These are phyloP conservation scores for Paecilomyces variotii DNA, from an alignment of 2,329 filamentous ascomycete species.

Conservation along the genomic window DNA sequence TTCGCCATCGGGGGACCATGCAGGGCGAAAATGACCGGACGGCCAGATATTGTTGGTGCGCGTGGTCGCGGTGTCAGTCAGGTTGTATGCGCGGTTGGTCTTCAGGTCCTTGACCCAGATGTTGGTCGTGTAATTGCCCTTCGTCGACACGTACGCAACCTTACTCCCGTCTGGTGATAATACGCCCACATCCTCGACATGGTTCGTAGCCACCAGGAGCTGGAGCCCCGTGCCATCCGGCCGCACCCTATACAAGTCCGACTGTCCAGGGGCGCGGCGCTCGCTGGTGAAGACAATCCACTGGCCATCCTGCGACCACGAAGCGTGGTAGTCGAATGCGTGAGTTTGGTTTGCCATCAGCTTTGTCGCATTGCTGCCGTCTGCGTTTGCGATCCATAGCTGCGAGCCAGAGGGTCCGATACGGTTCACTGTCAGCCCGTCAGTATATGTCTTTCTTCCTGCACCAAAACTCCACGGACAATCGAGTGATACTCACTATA, in stretches of 20 bases:
- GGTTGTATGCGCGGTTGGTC: slow-evolving; percentile 23
- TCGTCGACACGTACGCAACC: slow-evolving; percentile 35
- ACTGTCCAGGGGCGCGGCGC: slow-evolving; percentile 32
- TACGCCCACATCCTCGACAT: slow-evolving; percentile 30
- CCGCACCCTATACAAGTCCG: slow-evolving; percentile 33
- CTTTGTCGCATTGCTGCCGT: slow-evolving; percentile 31
- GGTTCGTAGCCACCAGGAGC: slow-evolving; percentile 23
- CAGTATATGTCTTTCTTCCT: too few species aligned
- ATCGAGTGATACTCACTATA: too few species aligned
- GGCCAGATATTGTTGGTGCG: slow-evolving; percentile 17
- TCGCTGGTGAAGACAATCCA: slow-evolving; percentile 36
- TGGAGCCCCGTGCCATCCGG: slow-evolving; percentile 29
- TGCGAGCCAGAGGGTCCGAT: slow-evolving; percentile 22
- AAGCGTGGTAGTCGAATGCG: slow-evolving; percentile 33
- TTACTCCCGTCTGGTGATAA: slow-evolving; percentile 32
- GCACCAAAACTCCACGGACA: too few species aligned
- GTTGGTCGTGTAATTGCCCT: slow-evolving; percentile 26
- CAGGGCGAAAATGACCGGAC: slow-evolving; percentile 31
- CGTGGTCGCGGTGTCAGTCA: slow-evolving; percentile 26
- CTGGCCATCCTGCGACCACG: slow-evolving; percentile 31
- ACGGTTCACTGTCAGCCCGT: slow-evolving; percentile 20
- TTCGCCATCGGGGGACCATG: slow-evolving; percentile 35
- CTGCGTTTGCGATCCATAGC: slow-evolving; percentile 28
- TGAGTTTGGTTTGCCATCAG: slow-evolving; percentile 19
- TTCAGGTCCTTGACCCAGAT: slow-evolving; percentile 34